Percentiles rank a stretch among this genome's conserved stretches.
Evolutionary conservation across 805 yeast genomes (phyloP).

Genomic region (Myxozyma monticola): DNA sequence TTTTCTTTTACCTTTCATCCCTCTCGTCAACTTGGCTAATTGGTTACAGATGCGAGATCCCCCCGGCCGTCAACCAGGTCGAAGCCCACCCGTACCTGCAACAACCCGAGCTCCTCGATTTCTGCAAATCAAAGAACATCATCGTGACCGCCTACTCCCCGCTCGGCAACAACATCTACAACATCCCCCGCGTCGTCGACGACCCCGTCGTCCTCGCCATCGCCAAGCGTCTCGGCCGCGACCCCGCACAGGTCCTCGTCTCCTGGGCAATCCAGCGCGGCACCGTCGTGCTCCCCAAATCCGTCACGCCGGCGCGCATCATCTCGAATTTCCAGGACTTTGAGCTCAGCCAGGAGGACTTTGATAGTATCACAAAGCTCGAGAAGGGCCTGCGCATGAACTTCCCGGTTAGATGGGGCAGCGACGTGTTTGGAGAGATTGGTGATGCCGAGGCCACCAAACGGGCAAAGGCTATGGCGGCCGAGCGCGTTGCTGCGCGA

Average conservation of each 20-base stretch:
- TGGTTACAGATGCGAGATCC: constrained; percentile 46
- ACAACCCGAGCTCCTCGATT: constrained; percentile 59
- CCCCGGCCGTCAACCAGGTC: constrained; percentile 71
- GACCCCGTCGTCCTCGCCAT: constrained; percentile 47
- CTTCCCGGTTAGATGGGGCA: constrained; percentile 56
- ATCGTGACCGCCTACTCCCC: constrained; percentile 75
- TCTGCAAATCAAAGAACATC: constrained; percentile 53
- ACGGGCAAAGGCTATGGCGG: constrained; percentile 12
- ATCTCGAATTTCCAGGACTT: constrained; percentile 43
- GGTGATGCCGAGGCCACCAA: constrained; percentile 12
- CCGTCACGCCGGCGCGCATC: constrained; percentile 66
- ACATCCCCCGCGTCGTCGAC: constrained; percentile 56
- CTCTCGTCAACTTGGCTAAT: constrained; percentile 61
- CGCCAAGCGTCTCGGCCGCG: constrained; percentile 55
- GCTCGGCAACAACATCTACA: constrained; percentile 63
- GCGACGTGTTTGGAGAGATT: constrained; percentile 34
- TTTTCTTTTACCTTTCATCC: constrained; percentile 66
- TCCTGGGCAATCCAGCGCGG: constrained; percentile 48
- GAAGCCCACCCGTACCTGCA: constrained; percentile 75
- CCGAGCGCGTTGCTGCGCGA: constrained; percentile 3
- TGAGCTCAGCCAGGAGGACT: constrained; percentile 46
- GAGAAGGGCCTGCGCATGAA: constrained; percentile 76
- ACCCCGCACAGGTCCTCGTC: constrained; percentile 54
- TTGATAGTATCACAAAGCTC: constrained; percentile 50
- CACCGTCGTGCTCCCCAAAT: constrained; percentile 36